Evolutionary conservation across 352 stramenopile genomes (phyloP).

Genomic region (Phytophthora ramorum): DNA sequence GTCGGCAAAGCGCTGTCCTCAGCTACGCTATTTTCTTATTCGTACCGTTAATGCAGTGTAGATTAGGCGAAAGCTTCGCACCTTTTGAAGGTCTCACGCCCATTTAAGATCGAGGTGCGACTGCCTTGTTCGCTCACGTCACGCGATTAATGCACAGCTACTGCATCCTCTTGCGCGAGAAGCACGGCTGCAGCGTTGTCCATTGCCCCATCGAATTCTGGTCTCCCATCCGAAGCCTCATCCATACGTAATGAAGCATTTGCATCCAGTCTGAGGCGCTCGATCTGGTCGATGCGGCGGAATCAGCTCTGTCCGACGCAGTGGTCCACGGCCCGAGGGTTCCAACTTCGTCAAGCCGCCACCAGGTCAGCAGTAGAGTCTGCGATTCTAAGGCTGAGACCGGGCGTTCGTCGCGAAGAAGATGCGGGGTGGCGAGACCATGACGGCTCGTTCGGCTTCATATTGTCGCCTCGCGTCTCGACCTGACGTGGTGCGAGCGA

Average conservation of each 20-base stretch:
- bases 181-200: not conserved
- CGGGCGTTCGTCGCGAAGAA: not conserved
- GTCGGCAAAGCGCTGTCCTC: not conserved
- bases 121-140: not conserved
- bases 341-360: constrained; percentile 4
- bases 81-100: not conserved
- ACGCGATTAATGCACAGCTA: not conserved
- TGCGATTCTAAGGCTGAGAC: too few relatives aligned
- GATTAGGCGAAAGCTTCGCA: too few relatives aligned
- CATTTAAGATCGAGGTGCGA: not conserved
- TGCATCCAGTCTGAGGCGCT: not conserved
- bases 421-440: not conserved
- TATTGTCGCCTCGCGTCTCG: constrained; percentile 15
- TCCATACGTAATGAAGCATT: not conserved
- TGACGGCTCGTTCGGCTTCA: not conserved
- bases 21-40: too few relatives aligned
- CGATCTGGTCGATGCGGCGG: not conserved
- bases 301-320: constrained; percentile 1
- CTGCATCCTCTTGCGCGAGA: too few relatives aligned
- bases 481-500: constrained; percentile 17
- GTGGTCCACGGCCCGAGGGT: too few relatives aligned
- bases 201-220: not conserved
- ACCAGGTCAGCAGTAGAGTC: constrained; percentile 19
- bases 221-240: constrained; percentile 6
- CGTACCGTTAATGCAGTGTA: too few relatives aligned